Evolutionary conservation across 805 yeast genomes (phyloP).

Genomic region (Kodamaea kaohsiungensis): DNA sequence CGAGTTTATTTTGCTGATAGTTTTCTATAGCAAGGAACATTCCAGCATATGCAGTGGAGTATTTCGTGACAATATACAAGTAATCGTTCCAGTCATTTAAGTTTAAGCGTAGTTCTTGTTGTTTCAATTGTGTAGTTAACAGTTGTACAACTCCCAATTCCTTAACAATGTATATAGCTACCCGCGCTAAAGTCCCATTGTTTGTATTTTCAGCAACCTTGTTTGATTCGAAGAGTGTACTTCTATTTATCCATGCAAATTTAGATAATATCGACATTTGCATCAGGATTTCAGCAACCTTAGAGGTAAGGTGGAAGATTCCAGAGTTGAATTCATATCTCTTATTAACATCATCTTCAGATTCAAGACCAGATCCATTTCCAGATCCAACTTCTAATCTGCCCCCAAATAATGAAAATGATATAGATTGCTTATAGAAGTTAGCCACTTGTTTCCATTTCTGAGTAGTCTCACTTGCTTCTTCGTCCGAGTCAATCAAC

Average conservation of each 20-base stretch:
- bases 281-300: constrained; percentile 31
- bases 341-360: not conserved
- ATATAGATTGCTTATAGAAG: constrained; percentile 33
- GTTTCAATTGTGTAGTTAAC: constrained; percentile 14
- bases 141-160: constrained; percentile 29
- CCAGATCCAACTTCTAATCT: not conserved
- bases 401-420: constrained; percentile 27
- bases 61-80: constrained; percentile 30
- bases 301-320: constrained; percentile 19
- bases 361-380: not conserved
- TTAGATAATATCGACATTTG: constrained; percentile 43
- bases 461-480: constrained; percentile 18
- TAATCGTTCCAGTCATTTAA: constrained; percentile 30
- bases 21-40: constrained; percentile 45
- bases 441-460: constrained; percentile 40
- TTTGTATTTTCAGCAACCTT: constrained; percentile 20
- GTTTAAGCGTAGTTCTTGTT: constrained; percentile 6
- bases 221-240: constrained; percentile 9
- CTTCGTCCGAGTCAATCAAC: constrained; percentile 26
- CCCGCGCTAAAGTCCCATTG: constrained; percentile 46
- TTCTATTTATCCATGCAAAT: constrained; percentile 39
- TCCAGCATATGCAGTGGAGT: constrained; percentile 45
- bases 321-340: constrained; percentile 3
- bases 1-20: constrained; percentile 46
- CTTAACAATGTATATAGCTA: constrained; percentile 41